Evolutionary conservation across 2,329 filamentous ascomycete genomes (phyloP), one percentile per base, ranked within the genome.

Genomic region (Botrytis tulipae): DNA sequence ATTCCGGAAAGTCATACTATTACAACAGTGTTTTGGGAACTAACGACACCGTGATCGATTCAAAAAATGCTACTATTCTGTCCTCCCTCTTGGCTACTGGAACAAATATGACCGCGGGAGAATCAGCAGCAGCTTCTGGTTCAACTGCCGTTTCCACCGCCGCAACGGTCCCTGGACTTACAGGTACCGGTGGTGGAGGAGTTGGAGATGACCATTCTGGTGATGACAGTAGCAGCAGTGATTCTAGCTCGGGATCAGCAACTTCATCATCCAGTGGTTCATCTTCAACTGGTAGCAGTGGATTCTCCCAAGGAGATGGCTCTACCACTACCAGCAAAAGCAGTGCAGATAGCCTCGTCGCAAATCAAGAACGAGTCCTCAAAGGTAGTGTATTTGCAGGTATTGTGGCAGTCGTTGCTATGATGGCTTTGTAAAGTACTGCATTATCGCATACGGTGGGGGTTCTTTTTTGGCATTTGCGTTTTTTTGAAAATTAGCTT

Each of bases 51-150:
- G 88, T 98, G 73, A 84, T 90, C 70, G 91, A 97, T 80, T 91
- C 91, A 77, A 84, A 95, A 82, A 90, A 94, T 81, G 82, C 86
- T 69, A 96, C 94, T 68, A 84, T 94, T 20, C 87, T 99, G 44
- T 91, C 90, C 76, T 96, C 93, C 37, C 89, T 98, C 76, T 84
- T 90, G 71, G 95, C 90, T n/a, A 93, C 92, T 2, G 96, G 96
- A 70, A 87, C 91, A 60, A 87, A 98, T 80, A 93, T 91, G 88
- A 80, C 86, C 25, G 84, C 84, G 35, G 84, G 85, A 60, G 82
- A 83, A 69, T 82, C 85, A 18, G 80, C 83, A 48, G 80, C 83
- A 40, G 79, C 80, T n/a, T 80, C 80, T 18, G 77, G 74, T 63
- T 37, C 78, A 32, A 72, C 77, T 18, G 65, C 79, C 20, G 79